Conservation (phyloP, 2,329 filamentous ascomycete species). For the Epichloe gansuensis region DNA sequence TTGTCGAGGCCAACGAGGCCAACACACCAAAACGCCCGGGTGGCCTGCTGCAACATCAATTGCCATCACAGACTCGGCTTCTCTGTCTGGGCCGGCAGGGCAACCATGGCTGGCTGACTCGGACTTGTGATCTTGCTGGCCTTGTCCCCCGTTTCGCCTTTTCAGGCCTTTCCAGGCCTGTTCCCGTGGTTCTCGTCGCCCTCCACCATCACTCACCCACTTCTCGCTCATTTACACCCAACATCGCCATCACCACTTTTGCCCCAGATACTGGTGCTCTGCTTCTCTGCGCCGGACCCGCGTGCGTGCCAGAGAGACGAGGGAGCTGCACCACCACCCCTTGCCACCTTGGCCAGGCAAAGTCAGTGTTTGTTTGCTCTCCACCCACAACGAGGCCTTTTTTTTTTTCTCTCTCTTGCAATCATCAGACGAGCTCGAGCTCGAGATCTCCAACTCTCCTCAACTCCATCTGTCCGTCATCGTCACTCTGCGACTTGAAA, state of each 20-base stretch:
- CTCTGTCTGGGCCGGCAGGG: constrained; percentile 6
- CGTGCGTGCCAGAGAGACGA: too few relatives aligned
- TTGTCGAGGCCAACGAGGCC: not conserved
- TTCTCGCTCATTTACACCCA: not conserved
- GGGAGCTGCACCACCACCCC: not conserved
- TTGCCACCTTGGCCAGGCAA: not conserved
- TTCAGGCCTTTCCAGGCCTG: not conserved
- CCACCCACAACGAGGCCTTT: constrained; percentile 1
- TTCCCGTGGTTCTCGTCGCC: not conserved
- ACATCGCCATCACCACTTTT: constrained; percentile 6
- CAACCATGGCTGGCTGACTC: not conserved
- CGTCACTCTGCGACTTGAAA: not conserved
- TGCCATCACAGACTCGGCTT: constrained; percentile 10
- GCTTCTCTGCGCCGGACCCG: not conserved
- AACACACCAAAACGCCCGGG: constrained; percentile 7
- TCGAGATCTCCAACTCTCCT: not conserved
- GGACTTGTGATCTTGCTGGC: not conserved
- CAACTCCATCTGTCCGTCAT: not conserved
- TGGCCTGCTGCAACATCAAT: constrained; percentile 9
- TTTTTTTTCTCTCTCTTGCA: not conserved
- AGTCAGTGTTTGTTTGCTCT: not conserved
- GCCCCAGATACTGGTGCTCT: not conserved
- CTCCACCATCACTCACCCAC: not conserved
- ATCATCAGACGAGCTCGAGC: not conserved
- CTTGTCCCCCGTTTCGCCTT: constrained; percentile 1